Base-by-base conservation (phyloP, 805 yeast species). In the Cyberlindnera amylophila region DNA sequence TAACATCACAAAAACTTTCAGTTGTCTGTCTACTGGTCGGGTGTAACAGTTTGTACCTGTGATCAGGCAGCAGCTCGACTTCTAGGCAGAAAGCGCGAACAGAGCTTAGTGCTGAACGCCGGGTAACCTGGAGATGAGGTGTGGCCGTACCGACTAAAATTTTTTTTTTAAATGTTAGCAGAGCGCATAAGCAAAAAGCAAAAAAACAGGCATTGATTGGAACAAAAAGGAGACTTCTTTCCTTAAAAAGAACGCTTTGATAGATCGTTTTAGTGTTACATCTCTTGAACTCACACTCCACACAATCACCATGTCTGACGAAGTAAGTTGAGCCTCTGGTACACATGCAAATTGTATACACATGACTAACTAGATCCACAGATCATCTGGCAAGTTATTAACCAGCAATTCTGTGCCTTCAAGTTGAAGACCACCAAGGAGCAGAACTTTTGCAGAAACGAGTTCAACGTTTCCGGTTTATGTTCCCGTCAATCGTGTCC, bases 401-500 rank as follows among this genome's bases (percentile, higher is more conserved):
- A 90, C 69, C 89, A 87, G 63, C 91, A 88, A 62, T 93, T 91
- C 61, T 93, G 99, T 71, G 86, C 99, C 17, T 93, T 85, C 71
- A 91, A 91, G 66, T 71, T 93, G 55, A 86, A 84, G 59, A 85
- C 96, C 21, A 86, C 86, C 46, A 86, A 87, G 58, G 87, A 81
- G 19, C 97, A 91, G 64, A 85, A 80, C 55, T 93, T 93, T 62
- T 93, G 99, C 68, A 73, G 97, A 62, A 93, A 91, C 62, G 98
- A 93, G 64, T 90, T 87, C 68, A 93, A 93, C 63, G 98, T 91
- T 38, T 79, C 88, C 51, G 99, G 99, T 49, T 73, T 93, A 42
- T 93, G 99, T 64, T 78, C 82, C 42, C 79, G 99, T 58, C 89
- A 82, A 62, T 86, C 97, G 5, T 93, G 99, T 63, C 99, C 99